Evolutionary conservation across 2,329 filamentous ascomycete species (phyloP).

Genomic region (Aspergillus arachidicola): DNA sequence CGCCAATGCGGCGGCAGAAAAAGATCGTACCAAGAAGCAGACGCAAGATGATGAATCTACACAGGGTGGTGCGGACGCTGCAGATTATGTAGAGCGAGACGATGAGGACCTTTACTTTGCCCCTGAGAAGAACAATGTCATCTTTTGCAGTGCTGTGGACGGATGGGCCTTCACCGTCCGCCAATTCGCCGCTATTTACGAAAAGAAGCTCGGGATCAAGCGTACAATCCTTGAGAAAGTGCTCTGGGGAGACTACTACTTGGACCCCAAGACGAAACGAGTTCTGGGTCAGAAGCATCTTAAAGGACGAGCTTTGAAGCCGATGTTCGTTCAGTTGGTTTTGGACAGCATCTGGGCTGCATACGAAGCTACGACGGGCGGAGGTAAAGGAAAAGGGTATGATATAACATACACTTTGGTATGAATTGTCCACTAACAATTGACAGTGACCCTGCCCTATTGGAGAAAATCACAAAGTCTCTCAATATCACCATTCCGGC

Average conservation of each 20-base stretch:
- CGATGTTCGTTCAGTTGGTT: conserved; percentile 96
- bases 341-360: conserved; percentile 95
- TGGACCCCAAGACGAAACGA: conserved; percentile 96
- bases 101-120: conserved; percentile 98
- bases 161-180: conserved; percentile 98
- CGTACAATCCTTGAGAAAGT: conserved; percentile 85
- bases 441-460: conserved; percentile 69
- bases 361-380: conserved; percentile 85
- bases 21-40: conserved; percentile 44
- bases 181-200: conserved; percentile 90
- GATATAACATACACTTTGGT: conserved; percentile 36
- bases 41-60: conserved; percentile 50
- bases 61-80: conserved; percentile 51
- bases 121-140: conserved; percentile 97
- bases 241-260: conserved; percentile 93
- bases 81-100: conserved; percentile 82
- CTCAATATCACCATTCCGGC: conserved; percentile 79
- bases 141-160: conserved; percentile 95
- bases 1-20: conserved; percentile 69
- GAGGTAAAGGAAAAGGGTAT: conserved; percentile 78
- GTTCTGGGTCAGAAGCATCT: conserved; percentile 88
- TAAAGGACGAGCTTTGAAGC: conserved; percentile 87
- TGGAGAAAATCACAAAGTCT: conserved; percentile 95
- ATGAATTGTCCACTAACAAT: conserved; percentile 34
- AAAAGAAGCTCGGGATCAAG: conserved; percentile 96